Evolutionary conservation across 2,329 filamentous ascomycete genomes (phyloP), one percentile per base, ranked within the genome.

Genomic region (Xylaria sp.): DNA sequence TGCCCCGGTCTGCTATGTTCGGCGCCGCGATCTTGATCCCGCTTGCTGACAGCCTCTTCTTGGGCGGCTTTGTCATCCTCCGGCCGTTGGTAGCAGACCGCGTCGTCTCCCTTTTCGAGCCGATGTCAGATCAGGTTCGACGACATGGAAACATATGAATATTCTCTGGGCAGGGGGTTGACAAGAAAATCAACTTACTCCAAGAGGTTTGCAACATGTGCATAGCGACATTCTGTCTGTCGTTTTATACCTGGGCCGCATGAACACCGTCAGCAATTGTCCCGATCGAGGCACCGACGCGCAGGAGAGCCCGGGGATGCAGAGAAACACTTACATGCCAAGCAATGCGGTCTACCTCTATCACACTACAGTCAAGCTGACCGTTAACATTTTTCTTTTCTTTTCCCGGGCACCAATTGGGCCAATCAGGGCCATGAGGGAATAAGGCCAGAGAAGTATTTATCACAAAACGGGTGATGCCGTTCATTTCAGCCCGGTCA

Each of bases 31-130:
- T 78, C 65, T 81, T 81, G 37, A 80, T 80, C 0, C 78, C 78
- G 4, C 80, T 81, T 1, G 80, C 71, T 50, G 77, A 75, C 57
- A 76, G 70, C 74, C 84, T 88, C 77, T 88, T 89, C 75, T 88
- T 90, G 2, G 95, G 95, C 71, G 95, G 98, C 78, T 86, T 98
- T 51, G 95, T 95, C 72, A 98, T 95, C 2, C 88, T 97, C 37
- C 88, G 97, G 12, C 95, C 94, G 57, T 89, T 98, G 65, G 92
- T 96, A 85, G 84, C 83, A 13, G 84, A 85, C 50, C 88, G 82
- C 23, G 83, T 87, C 9, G 88, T 89, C 76, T 90, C 88, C 77
- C 88, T 90, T 69, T 13, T 51, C 23, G 18, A 60, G 48, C 34
- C 41, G n/a, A 34, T 23, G 66, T 76, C 39, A 74, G 62, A 61